Evolutionary conservation across 352 stramenopile genomes (phyloP), one percentile per base, ranked within the genome.

Genomic region (Saprolegnia diclina): DNA sequence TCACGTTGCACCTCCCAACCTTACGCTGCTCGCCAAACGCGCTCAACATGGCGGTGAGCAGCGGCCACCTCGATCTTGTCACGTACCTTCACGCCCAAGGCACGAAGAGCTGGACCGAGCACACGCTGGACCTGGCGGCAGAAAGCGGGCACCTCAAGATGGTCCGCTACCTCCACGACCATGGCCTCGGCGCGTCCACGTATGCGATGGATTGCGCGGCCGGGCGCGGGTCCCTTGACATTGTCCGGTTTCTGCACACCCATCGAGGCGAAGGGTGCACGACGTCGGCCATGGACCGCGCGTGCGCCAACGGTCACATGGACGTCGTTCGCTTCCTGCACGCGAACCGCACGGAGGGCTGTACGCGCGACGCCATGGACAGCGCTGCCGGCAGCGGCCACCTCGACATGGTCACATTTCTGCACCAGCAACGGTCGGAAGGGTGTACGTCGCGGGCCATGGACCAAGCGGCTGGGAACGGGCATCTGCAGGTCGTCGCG

Each of bases 401-500:
- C 29, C 29, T 69, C n/a, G 35, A 61, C 5, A 53, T 63, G 7
- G 53, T 69, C 1, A 24, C 35, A 2, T 40, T 59, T 61, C n/a
- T 68, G 19, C 50, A 61, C 29, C 18, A 7, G 0, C 32, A 35
- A 0, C 45, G 38, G 18, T 19, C 21, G 11, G 42, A 68, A 59
- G 62, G 46, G 4, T 68, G 62, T 46, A 68, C 62, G 24, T 24
- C 45, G 24, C 21, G 22, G 11, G 62, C 62, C 3, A 68, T 68
- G 62, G 62, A 68, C 24, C 14, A 46, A 26, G 62, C 62, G 10
- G 56, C 56, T 19, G 40, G 37, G 6, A 53, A 48, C 37, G 62
- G 62, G 24, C 45, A 56, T 38, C 14, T 68, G 40, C 11, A 61
- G 13, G 38, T 68, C 2, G 62, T 68, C 7, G 63, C 65, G n/a